Base-by-base conservation (phyloP, 495 filamentous ascomycete species). In the Bombardia bombarda region DNA sequence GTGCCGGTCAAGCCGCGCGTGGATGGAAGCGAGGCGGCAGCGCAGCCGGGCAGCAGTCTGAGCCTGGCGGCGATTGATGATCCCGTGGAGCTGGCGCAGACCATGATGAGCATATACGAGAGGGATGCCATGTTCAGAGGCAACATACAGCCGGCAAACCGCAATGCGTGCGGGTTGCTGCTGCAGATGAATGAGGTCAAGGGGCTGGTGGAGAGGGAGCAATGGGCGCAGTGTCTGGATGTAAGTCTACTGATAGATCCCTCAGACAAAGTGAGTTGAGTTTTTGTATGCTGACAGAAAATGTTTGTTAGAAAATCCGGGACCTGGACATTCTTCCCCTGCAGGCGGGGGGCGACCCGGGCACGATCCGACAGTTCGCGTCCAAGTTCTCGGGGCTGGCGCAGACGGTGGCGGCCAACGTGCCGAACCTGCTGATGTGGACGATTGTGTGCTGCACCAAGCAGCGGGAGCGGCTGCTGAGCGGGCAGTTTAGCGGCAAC, bases 371-470 rank as follows among this genome's bases (percentile, higher is more conserved):
- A 24, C 68, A 69, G 48, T 72, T 75, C 36, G 86, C 90, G 3
- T 77, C 84, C 49, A 78, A 77, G 22, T 96, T 96, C 57, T 73
- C 84, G 8, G 69, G 72, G 3, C 69, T 93, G 6, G 72, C 87
- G 7, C 76, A 85, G 46, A 74, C 85, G 8, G 81, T 97, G 23
- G 81, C 88, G 2, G 79, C 84, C 56, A 94, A 89, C 55, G 75
- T 97, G 46, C 88, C 87, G 1, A 84, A 86, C 66, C 69, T 96
- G 38, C 75, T 98, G 22, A 82, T 95, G 65, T 95, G 92, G 90
- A 86, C 86, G 24, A 87, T 97, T 48, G 75, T 80, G 17, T 86
- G 84, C 57, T 92, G 90, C 60, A 78, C 80, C 38, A 71, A 75
- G 22, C 80, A 92, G 57, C 76, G 88, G 25, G 82, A 83, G 45